Evolutionary conservation across 345 rosid species (phyloP).

Genomic region (Eutrema yunnanense): DNA sequence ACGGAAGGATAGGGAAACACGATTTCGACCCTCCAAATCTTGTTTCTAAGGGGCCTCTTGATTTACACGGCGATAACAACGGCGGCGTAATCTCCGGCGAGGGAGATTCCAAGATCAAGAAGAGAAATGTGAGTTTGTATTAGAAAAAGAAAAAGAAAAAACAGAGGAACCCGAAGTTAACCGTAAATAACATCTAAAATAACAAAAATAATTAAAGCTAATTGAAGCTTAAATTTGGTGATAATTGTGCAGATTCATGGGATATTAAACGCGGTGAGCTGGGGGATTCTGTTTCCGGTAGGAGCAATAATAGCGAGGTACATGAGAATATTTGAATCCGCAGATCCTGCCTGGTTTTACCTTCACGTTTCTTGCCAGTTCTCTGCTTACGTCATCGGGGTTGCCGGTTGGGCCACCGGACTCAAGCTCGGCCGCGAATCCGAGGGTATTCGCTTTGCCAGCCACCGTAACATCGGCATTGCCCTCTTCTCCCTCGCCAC

Average conservation of each 20-base stretch:
- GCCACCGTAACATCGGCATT: slow-evolving; percentile 68
- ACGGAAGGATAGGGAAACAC: slow-evolving; percentile 29
- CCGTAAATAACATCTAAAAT: background rate
- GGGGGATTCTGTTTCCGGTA: slow-evolving; percentile 77
- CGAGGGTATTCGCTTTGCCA: slow-evolving; percentile 25
- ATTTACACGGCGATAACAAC: slow-evolving; percentile 26
- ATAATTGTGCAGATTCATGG: slow-evolving; percentile 64
- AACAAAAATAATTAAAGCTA: too few species aligned
- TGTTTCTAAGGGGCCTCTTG: slow-evolving; percentile 31
- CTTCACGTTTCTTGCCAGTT: slow-evolving; percentile 64
- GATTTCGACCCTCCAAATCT: slow-evolving; percentile 30
- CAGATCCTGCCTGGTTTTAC: slow-evolving; percentile 92
- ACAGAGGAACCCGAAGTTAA: background rate
- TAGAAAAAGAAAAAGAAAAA: background rate
- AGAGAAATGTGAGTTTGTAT: slow-evolving; percentile 47
- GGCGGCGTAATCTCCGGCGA: slow-evolving; percentile 5
- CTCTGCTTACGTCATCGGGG: slow-evolving; percentile 70
- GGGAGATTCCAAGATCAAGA: slow-evolving; percentile 35
- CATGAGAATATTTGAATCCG: slow-evolving; percentile 53
- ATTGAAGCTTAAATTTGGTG: background rate
- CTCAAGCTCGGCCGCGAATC: slow-evolving; percentile 78
- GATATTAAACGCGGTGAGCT: slow-evolving; percentile 72
- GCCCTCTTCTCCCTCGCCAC: slow-evolving; percentile 66
- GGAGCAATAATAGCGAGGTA: slow-evolving; percentile 75
- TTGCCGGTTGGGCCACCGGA: slow-evolving; percentile 92